phyloP scores from a whole-genome alignment of 1,284 basidiomycete species.

The Cryptococcus floricola region DNA sequence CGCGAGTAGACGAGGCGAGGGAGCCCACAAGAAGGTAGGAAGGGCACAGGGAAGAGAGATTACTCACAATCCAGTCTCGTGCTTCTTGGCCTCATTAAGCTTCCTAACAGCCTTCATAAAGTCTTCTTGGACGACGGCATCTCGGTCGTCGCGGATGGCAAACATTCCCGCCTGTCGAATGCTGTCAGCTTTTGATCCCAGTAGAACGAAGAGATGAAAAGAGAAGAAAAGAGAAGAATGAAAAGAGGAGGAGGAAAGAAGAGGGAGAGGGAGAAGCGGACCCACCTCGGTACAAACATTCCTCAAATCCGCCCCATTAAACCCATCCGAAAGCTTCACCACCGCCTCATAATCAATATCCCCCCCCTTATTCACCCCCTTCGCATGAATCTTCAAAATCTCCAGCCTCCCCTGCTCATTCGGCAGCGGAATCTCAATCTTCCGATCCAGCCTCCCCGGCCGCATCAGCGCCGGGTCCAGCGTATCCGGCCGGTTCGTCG shows the following conservation, averaged over 20 bases:
- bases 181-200: not conserved
- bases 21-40: no score
- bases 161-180: conserved; percentile 81
- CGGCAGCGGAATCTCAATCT: conserved; percentile 96
- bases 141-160: conserved; percentile 93
- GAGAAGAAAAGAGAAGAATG: not conserved
- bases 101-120: conserved; percentile 97
- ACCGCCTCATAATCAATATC: conserved; percentile 96
- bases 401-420: conserved; percentile 93
- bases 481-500: conserved; percentile 93
- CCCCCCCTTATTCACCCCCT: conserved; percentile 88
- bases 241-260: not conserved
- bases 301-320: conserved; percentile 93
- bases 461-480: conserved; percentile 95
- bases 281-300: conserved; percentile 85
- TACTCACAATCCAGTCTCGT: conserved; percentile 67
- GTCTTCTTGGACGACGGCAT: conserved; percentile 90
- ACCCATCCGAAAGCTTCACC: conserved; percentile 90
- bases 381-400: conserved; percentile 96
- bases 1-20: no score
- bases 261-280: not conserved
- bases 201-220: not conserved
- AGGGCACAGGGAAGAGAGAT: not conserved
- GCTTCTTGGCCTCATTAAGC: conserved; percentile 92
- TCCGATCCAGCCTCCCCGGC: conserved; percentile 92